These are phyloP conservation scores for Grammothele lineata DNA, from an alignment of 768 basidiomycete genomes.

Conservation along the genomic window DNA sequence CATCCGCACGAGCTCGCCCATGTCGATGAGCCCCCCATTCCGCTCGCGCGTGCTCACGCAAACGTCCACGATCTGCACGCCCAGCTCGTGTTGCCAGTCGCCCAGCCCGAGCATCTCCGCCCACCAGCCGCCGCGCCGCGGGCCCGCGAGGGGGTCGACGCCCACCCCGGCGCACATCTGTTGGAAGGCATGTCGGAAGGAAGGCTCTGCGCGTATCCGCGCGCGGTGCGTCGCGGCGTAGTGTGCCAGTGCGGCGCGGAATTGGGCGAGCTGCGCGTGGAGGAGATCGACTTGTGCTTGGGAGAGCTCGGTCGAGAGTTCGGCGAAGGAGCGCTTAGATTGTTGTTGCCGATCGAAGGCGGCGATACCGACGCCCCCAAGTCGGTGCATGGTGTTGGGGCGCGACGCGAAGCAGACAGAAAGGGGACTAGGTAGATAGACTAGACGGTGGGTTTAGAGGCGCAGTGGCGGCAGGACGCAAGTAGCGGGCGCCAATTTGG, in stretches of 20 bases:
- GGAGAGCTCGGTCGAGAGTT: slow-evolving; percentile 77
- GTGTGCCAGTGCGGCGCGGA: slow-evolving; percentile 71
- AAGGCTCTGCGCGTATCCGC: slow-evolving; percentile 78
- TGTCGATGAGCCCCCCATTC: slow-evolving; percentile 90
- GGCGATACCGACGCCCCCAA: slow-evolving; percentile 81
- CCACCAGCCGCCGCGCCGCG: slow-evolving; percentile 87
- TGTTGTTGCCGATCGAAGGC: slow-evolving; percentile 88
- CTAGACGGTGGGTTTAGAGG: too few species aligned
- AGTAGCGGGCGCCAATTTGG: too few species aligned
- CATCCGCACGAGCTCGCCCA: slow-evolving; percentile 78
- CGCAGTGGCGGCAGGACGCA: too few species aligned
- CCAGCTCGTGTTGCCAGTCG: slow-evolving; percentile 95
- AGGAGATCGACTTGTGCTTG: slow-evolving; percentile 73
- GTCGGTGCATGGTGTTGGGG: slow-evolving; percentile 54
- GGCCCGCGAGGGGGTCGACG: slow-evolving; percentile 90
- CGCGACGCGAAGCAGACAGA: too few species aligned
- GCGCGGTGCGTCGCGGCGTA: slow-evolving; percentile 85
- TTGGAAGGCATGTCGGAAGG: slow-evolving; percentile 88
- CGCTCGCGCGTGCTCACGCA: slow-evolving; percentile 83
- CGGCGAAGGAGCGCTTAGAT: slow-evolving; percentile 74
- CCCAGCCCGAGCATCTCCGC: slow-evolving; percentile 81
- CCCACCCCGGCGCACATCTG: slow-evolving; percentile 95
- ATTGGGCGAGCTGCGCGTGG: slow-evolving; percentile 76
- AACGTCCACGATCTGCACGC: slow-evolving; percentile 91
- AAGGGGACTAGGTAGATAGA: too few species aligned